phyloP scores from a whole-genome alignment of 768 basidiomycete species.

The Serendipita sp. region DNA sequence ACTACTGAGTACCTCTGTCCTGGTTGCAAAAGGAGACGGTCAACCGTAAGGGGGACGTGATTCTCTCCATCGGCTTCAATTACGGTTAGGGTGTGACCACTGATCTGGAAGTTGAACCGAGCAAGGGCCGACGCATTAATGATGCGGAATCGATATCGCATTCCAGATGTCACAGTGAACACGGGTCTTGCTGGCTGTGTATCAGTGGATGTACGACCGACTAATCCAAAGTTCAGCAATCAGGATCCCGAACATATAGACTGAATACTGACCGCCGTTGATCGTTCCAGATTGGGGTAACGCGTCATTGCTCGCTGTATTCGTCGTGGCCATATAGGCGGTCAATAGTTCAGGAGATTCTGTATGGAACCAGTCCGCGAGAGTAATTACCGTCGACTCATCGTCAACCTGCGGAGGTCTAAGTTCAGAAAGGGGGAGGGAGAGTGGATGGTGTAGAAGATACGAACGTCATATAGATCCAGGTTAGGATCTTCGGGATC shows the following conservation, averaged over 20 bases:
- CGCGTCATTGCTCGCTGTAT: not conserved
- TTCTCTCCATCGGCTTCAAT: slow-evolving; percentile 33
- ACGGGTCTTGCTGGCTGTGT: not conserved
- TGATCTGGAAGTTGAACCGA: slow-evolving; percentile 27
- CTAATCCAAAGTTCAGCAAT: not conserved
- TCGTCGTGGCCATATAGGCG: slow-evolving; percentile 8
- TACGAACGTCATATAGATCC: slow-evolving; percentile 21
- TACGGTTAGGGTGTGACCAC: slow-evolving; percentile 28
- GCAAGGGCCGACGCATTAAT: slow-evolving; percentile 21
- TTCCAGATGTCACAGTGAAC: not conserved
- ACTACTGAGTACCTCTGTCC: slow-evolving; percentile 40
- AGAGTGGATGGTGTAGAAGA: not conserved
- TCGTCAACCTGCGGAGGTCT: not conserved
- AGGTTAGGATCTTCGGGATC: not conserved
- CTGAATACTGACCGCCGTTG: not conserved
- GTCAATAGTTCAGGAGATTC: slow-evolving; percentile 18
- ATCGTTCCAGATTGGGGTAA: slow-evolving; percentile 8
- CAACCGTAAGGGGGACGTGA: slow-evolving; percentile 23
- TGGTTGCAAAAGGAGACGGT: slow-evolving; percentile 28
- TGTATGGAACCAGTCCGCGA: slow-evolving; percentile 21
- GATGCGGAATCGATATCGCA: slow-evolving; percentile 24
- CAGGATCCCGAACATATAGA: not conserved
- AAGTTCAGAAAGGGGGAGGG: not conserved
- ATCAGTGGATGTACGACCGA: slow-evolving; percentile 12
- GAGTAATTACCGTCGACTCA: slow-evolving; percentile 26